Conservation (phyloP, 805 yeast species). For the Yarrowia sp. region DNA sequence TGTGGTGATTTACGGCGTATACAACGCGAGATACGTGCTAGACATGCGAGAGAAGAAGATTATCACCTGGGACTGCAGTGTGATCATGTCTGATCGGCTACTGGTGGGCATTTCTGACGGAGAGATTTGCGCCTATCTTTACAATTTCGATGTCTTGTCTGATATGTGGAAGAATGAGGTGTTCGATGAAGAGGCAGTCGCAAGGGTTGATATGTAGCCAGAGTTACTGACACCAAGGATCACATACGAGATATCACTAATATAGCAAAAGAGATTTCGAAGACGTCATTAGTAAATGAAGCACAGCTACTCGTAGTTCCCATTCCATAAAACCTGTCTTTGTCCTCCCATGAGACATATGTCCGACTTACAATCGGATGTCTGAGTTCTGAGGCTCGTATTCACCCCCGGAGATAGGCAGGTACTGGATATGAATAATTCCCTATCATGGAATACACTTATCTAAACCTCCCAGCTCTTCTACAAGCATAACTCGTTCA, state of each 20-base stretch:
- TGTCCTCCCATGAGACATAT: too few relatives aligned
- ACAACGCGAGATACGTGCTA: slow-evolving; percentile 7
- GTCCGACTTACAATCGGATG: too few relatives aligned
- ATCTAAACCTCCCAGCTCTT: background rate
- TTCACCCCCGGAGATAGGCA: too few relatives aligned
- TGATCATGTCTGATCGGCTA: background rate
- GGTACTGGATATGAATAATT: too few relatives aligned
- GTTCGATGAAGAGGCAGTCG: background rate
- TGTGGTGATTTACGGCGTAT: slow-evolving; percentile 8
- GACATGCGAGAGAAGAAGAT: slow-evolving; percentile 3
- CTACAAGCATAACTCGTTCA: background rate
- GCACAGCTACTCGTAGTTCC: too few relatives aligned
- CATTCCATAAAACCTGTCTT: too few relatives aligned
- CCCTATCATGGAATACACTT: background rate
- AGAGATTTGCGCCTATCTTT: background rate
- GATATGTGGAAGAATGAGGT: background rate
- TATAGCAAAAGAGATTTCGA: too few relatives aligned
- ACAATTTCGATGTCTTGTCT: background rate
- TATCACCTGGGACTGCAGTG: background rate
- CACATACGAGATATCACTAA: too few relatives aligned
- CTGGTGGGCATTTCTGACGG: background rate
- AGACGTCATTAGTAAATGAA: too few relatives aligned
- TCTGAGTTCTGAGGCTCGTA: too few relatives aligned
- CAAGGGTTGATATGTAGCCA: background rate
- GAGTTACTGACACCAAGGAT: too few relatives aligned